Evolutionary conservation across 2,329 filamentous ascomycete species (phyloP).

Genomic region (Coleophoma cylindrospora): DNA sequence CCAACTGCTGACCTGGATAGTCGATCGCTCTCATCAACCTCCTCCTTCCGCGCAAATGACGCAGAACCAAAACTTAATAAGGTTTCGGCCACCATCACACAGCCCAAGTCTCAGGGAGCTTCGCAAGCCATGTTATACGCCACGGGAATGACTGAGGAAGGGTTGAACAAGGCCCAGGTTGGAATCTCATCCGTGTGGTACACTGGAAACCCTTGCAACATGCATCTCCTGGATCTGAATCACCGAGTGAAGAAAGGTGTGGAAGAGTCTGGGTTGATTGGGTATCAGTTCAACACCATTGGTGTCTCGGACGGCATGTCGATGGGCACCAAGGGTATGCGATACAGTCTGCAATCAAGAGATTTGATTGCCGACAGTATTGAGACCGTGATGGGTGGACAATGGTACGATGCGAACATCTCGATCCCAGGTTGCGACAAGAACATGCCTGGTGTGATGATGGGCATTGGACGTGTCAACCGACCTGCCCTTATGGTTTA

Average conservation of each 20-base stretch:
- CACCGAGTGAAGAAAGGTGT: slow-evolving; percentile 55
- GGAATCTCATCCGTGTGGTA: slow-evolving; percentile 99
- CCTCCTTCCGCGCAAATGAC: slow-evolving; percentile 21
- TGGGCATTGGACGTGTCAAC: slow-evolving; percentile 94
- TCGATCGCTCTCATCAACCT: slow-evolving; percentile 23
- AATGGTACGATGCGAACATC: slow-evolving; percentile 98
- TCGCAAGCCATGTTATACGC: slow-evolving; percentile 99
- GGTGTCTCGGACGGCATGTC: slow-evolving; percentile 96
- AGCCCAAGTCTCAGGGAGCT: slow-evolving; percentile 96
- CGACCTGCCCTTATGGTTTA: slow-evolving; percentile 96
- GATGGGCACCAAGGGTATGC: slow-evolving; percentile 97
- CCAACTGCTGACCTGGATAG: slow-evolving; percentile 13
- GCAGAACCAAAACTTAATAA: slow-evolving; percentile 62
- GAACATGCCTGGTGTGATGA: slow-evolving; percentile 94
- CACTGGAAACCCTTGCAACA: slow-evolving; percentile 97
- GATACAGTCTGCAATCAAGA: slow-evolving; percentile 88
- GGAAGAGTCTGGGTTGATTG: slow-evolving; percentile 72
- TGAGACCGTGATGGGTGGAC: slow-evolving; percentile 97
- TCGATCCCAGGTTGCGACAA: slow-evolving; percentile 98
- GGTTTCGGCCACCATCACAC: slow-evolving; percentile 79
- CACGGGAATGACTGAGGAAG: slow-evolving; percentile 77
- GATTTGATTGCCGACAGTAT: slow-evolving; percentile 98
- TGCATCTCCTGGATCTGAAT: slow-evolving; percentile 85
- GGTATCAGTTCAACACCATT: slow-evolving; percentile 98
- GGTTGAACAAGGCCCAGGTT: slow-evolving; percentile 95